Evolutionary conservation across 371 early-diverging fungal genomes (phyloP), one percentile per base, ranked within the genome.

Genomic region (Mortierella sp.): DNA sequence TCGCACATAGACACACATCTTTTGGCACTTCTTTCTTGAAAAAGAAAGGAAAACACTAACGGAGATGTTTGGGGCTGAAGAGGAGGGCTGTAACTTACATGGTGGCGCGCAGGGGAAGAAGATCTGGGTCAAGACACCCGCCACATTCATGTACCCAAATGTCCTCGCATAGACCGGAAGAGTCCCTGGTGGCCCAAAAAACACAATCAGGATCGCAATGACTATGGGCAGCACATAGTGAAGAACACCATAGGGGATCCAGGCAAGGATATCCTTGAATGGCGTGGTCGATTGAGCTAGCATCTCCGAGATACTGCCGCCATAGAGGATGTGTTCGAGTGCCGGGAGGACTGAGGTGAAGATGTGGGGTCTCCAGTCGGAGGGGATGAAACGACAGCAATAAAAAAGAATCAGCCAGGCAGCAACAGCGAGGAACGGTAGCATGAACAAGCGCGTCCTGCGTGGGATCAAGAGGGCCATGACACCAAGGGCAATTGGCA

Each of bases 21-120:
- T 50, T 50, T 24, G 22, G 10, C 10, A 22, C 50, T 9, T 50
- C 47, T 22, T 47, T 52, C 53, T 55, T 29, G n/a, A n/a, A n/a
- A n/a, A n/a, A n/a, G n/a, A n/a, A n/a, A n/a, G n/a, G n/a, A n/a
- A n/a, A n/a, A n/a, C n/a, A n/a, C n/a, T n/a, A n/a, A n/a, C n/a
- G n/a, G n/a, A n/a, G n/a, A n/a, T n/a, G n/a, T n/a, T n/a, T n/a
- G n/a, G n/a, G n/a, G n/a, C n/a, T n/a, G n/a, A n/a, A n/a, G n/a
- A n/a, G n/a, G n/a, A n/a, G n/a, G n/a, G n/a, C n/a, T n/a, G n/a
- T n/a, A n/a, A 89, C 89, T 92, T 90, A 92, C 94, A 94, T 68
- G 94, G 94, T 29, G 94, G 91, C 29, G 94, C 91, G 70, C 90
- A 91, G 7, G 94, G 94, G 68, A 92, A 91, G 0, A 89, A 31